Evolutionary conservation across 306 rosid species (phyloP).

Genomic region (Cucumis sativus): DNA sequence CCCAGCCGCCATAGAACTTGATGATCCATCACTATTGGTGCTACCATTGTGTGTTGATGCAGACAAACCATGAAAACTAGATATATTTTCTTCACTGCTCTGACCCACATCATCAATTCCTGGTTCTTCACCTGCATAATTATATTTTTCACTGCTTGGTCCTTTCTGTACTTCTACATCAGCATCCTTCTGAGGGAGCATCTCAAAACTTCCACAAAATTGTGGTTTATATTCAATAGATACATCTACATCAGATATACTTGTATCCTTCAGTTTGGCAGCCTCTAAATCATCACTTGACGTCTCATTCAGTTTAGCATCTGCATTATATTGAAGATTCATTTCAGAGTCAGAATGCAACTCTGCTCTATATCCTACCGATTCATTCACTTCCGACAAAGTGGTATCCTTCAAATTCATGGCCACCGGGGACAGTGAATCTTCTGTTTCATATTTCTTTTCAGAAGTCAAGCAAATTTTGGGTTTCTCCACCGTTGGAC

Average conservation of each 20-base stretch:
- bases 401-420: constrained; percentile 24
- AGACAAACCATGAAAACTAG: constrained; percentile 26
- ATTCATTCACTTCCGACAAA: constrained; percentile 20
- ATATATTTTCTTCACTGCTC: constrained; percentile 16
- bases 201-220: constrained; percentile 20
- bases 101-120: constrained; percentile 24
- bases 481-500: constrained; percentile 19
- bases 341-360: constrained; percentile 23
- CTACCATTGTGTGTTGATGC: constrained; percentile 23
- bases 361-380: constrained; percentile 14
- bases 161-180: constrained; percentile 27
- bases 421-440: constrained; percentile 17
- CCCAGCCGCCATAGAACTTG: constrained; percentile 25
- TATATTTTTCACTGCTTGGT: constrained; percentile 19
- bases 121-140: constrained; percentile 14
- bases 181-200: constrained; percentile 16
- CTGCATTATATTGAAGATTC: constrained; percentile 12
- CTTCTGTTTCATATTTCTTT: constrained; percentile 29
- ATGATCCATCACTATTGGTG: constrained; percentile 21
- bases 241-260: constrained; percentile 20
- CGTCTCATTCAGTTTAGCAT: constrained; percentile 13
- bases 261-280: constrained; percentile 26
- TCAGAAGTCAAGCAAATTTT: constrained; percentile 14
- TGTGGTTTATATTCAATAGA: constrained; percentile 14
- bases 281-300: constrained; percentile 1